These are phyloP conservation scores for Candida wancherniae DNA, from an alignment of 805 yeast genomes.

Conservation along the genomic window DNA sequence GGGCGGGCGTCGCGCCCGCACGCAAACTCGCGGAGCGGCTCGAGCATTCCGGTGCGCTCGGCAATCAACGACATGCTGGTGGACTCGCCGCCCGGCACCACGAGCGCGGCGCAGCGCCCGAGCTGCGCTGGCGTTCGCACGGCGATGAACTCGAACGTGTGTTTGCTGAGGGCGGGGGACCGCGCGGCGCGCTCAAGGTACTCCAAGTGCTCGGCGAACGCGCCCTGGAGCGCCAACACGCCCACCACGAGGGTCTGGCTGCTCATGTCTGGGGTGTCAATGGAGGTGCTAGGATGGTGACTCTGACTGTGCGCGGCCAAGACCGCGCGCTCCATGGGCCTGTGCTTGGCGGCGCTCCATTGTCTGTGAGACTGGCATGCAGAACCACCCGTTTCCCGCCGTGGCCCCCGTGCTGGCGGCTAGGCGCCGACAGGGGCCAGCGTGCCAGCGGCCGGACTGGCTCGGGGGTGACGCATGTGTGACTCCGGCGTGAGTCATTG, in stretches of 20 bases:
- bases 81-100: slow-evolving; percentile 72
- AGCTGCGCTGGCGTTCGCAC: slow-evolving; percentile 54
- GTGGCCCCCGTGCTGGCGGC: too few species aligned
- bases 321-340: too few species aligned
- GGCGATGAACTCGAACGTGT: slow-evolving; percentile 34
- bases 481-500: too few species aligned
- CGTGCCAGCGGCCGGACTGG: too few species aligned
- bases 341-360: too few species aligned
- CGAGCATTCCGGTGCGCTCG: slow-evolving; percentile 54
- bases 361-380: too few species aligned
- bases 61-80: slow-evolving; percentile 69
- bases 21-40: slow-evolving; percentile 50
- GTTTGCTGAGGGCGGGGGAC: slow-evolving; percentile 7
- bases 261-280: too few species aligned
- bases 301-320: too few species aligned
- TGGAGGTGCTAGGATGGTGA: too few species aligned
- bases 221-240: slow-evolving; percentile 76
- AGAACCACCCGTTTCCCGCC: too few species aligned
- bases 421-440: too few species aligned
- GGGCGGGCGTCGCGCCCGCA: slow-evolving; percentile 45
- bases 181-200: slow-evolving; percentile 18
- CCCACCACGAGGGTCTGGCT: slow-evolving; percentile 41
- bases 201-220: slow-evolving; percentile 62
- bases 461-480: too few species aligned
- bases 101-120: slow-evolving; percentile 48